Evolutionary conservation across 2,329 filamentous ascomycete species (phyloP), one percentile per base, ranked within the genome.

Genomic region (Aspergillus sp.): DNA sequence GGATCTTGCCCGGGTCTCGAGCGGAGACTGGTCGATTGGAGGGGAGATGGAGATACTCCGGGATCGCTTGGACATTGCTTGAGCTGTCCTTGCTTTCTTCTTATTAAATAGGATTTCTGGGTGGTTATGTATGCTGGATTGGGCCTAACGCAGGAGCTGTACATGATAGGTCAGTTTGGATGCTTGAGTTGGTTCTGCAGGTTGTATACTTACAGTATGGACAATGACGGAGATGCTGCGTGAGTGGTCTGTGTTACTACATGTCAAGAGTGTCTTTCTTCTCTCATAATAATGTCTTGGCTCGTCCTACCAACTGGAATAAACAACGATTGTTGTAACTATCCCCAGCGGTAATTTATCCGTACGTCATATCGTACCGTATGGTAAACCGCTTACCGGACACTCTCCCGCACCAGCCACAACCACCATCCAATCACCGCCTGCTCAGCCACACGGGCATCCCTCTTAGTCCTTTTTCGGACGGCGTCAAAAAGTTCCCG

Each of bases 41-140:
- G 69, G 65, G 50, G 71, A 69, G 53, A 68, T 58, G 49, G 76
- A 77, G 54, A 72, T 73, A 66, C 73, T 70, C 65, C 78, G 73
- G 67, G 75, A 74, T 64, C 82, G 81, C 68, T 85, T 85, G 58
- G 73, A 72, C 82, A 84, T 84, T 47, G 45, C 43, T 53, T 50
- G 46, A 44, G 46, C 27, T 15, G 5, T 20, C 22, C 37, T 7
- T 43, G n/a, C 19, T 27, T 25, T 17, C 12, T n/a, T 19, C 4
- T 12, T 12, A 10, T 19, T 12, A 7, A 22, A 3, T 19, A 15
- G 17, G 10, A 15, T 39, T 19, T 39, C 6, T 3, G n/a, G 19
- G 19, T 43, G 19, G 25, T 25, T 22, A 12, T 43, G 9, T 25
- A 15, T 23, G 22, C 22, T 30, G 12, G 22, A 43, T 27, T 27